These are phyloP conservation scores for Acacia pycnantha DNA, from an alignment of 331 rosid species.

Conservation along the genomic window DNA sequence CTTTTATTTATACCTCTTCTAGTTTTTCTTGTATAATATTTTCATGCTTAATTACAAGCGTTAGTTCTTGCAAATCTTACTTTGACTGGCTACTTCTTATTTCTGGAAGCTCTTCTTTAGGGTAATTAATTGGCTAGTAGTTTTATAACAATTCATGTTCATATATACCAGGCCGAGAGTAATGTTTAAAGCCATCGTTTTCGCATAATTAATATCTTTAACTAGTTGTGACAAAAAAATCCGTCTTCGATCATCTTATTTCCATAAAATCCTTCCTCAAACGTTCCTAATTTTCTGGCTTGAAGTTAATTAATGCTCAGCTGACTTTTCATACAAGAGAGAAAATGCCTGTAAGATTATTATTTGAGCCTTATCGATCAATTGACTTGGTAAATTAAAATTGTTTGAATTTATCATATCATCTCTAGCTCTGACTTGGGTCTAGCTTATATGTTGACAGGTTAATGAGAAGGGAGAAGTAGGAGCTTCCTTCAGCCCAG, in stretches of 20 bases:
- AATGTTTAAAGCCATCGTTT: neutral
- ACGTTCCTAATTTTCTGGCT: neutral
- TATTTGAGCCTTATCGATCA: neutral
- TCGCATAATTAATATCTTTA: neutral
- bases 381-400: neutral
- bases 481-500: constrained; percentile 93
- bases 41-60: neutral
- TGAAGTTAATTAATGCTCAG: neutral
- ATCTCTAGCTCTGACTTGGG: neutral
- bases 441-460: neutral
- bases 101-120: constrained; percentile 11
- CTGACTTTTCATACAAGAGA: neutral
- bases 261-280: neutral
- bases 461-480: constrained; percentile 1
- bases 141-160: neutral
- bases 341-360: neutral
- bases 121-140: neutral
- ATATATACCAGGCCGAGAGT: neutral
- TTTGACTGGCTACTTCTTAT: neutral
- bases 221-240: neutral
- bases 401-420: neutral
- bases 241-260: neutral
- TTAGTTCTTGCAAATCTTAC: neutral
- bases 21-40: neutral
- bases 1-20: constrained; percentile 5